A percentile compares a stretch with the other conserved stretches of the same genome.
Conservation (phyloP, 2,329 filamentous ascomycete species). For the Penicillium thymicola region DNA sequence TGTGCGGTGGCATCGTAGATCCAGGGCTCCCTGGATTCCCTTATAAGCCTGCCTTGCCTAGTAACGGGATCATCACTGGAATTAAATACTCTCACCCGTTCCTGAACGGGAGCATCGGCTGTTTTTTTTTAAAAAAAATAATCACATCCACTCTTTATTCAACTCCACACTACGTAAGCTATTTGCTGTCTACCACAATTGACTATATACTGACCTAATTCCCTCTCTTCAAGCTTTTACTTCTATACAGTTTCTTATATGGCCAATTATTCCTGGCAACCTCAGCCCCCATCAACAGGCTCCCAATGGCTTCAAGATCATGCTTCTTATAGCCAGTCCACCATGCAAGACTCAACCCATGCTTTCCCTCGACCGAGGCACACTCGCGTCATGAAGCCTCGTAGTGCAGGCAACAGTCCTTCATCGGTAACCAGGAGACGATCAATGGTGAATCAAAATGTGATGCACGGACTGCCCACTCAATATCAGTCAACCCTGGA, state of each 20-base stretch:
- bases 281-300: constrained; percentile 24
- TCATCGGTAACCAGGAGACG: constrained; percentile 49
- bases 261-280: constrained; percentile 31
- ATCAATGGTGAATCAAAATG: constrained; percentile 51
- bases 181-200: constrained; percentile 2
- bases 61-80: constrained; percentile 12
- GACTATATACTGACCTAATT: constrained; percentile 11
- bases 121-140: not conserved
- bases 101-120: constrained; percentile 11
- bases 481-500: constrained; percentile 46
- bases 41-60: constrained; percentile 18
- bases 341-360: constrained; percentile 44
- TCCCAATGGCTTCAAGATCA: constrained; percentile 28
- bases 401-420: constrained; percentile 67
- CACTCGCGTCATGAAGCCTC: constrained; percentile 59
- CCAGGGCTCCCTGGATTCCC: constrained; percentile 30
- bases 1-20: constrained; percentile 37
- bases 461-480: constrained; percentile 44
- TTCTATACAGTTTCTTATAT: constrained; percentile 22
- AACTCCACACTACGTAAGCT: constrained; percentile 5
- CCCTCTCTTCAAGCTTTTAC: not conserved
- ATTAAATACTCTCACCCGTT: constrained; percentile 12
- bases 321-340: constrained; percentile 20
- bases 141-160: constrained; percentile 1
- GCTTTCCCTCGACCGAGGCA: constrained; percentile 52